Evolutionary conservation across 2,329 filamentous ascomycete species (phyloP).

Genomic region (Chalara sp.): DNA sequence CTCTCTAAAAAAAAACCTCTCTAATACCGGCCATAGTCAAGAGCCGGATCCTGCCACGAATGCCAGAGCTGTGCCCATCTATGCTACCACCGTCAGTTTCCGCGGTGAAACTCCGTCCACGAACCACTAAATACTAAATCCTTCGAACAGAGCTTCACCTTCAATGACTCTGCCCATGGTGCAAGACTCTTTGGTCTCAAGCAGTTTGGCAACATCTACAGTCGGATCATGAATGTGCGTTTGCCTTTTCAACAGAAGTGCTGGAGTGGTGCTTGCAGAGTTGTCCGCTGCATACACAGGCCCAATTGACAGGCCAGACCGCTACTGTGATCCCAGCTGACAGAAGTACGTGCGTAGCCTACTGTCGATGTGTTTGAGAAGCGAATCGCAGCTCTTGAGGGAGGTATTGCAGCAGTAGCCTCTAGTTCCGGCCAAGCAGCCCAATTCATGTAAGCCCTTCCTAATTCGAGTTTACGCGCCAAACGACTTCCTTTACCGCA

Average conservation of each 20-base stretch:
- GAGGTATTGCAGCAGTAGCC: slow-evolving; percentile 78
- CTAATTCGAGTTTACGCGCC: no score
- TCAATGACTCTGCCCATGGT: slow-evolving; percentile 94
- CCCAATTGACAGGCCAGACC: no score
- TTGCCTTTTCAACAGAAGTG: not conserved
- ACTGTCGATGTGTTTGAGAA: slow-evolving; percentile 96
- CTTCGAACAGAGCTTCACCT: slow-evolving; percentile 65
- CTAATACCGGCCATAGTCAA: slow-evolving; percentile 48
- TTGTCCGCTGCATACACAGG: no score
- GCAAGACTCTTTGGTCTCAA: slow-evolving; percentile 94
- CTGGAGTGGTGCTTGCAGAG: no score
- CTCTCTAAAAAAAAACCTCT: slow-evolving; percentile 6
- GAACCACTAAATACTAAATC: not conserved
- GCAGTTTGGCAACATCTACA: slow-evolving; percentile 94
- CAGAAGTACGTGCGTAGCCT: slow-evolving; percentile 44
- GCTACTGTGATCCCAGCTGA: not conserved
- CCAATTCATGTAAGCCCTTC: slow-evolving; percentile 61
- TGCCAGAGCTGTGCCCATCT: slow-evolving; percentile 88
- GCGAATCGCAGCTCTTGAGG: slow-evolving; percentile 89
- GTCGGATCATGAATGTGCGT: slow-evolving; percentile 81
- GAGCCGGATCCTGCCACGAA: slow-evolving; percentile 76
- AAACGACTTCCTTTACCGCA: no score
- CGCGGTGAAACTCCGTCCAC: no score
- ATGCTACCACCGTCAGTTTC: slow-evolving; percentile 66
- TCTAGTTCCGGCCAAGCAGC: slow-evolving; percentile 82